Base-by-base conservation (phyloP, 208 protist genomes). In the Strigomonas culicis region DNA sequence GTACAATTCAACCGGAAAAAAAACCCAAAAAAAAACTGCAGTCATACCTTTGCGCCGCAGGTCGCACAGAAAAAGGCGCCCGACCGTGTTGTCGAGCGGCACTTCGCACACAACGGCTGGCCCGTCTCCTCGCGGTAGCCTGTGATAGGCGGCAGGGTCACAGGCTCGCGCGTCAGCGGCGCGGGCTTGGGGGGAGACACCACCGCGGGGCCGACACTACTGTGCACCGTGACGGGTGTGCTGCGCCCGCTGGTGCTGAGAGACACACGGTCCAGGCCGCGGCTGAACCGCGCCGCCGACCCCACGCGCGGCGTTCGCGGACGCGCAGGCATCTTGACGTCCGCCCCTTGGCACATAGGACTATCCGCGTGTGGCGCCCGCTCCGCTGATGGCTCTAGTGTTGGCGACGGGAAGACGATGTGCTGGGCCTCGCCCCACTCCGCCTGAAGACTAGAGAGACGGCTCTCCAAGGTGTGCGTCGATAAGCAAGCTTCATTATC, bases 21-120 rank as follows among this genome's bases (percentile, higher is more conserved):
- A 36, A 68, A 41, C 34, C 21, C 32, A 59, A 47, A 59, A 46
- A 53, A 73, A 59, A 50, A 59, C 32, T 21, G 2, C 1, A 24
- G 34, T 56, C 3, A 7, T 43, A 32, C 49, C 24, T 47, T 55
- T 47, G 60, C 60, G 49, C 31, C 31, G 44, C 60, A 65, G 24
- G 55, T 67, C 62, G 25, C 63, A 63, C 31, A 82, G 50, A 63
- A 72, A 52, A 46, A 68, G 17, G 19, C 62, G 17, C 49, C 34
- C 32, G 60, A 57, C 36, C 34, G 34, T 41, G 51, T 39, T 3
- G 1, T 44, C 17, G 60, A 17, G 25, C 21, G 32, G 4, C 49
- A 31, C 17, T 31, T 24, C 49, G 43, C 49, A 28, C 4, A 31
- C 1, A 24, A 32, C 21, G 30, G 30, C 21, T 47, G 41, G 3